Percentiles rank a stretch among this genome's conserved stretches.
These are phyloP conservation scores for Fusarium pilosicola DNA, from an alignment of 2,329 filamentous ascomycete genomes.

Conservation along the genomic window DNA sequence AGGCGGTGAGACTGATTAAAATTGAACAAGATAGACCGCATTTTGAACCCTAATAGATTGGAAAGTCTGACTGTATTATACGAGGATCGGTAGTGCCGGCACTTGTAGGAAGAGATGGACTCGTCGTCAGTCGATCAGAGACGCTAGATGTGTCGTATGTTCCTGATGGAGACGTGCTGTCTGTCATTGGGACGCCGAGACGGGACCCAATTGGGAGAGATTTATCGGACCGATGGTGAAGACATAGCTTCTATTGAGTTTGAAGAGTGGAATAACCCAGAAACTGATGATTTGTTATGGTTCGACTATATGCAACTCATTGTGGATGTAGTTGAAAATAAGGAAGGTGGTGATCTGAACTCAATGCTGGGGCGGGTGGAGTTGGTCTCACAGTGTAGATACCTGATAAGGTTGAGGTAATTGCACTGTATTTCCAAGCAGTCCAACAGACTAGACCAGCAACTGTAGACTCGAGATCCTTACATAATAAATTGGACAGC, in stretches of 20 bases:
- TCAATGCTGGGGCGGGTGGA: conserved; percentile 41
- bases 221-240: background rate
- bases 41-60: background rate
- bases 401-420: no score
- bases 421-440: background rate
- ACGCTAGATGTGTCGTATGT: background rate
- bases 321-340: conserved; percentile 32
- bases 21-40: background rate
- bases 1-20: background rate
- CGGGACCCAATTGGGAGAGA: background rate
- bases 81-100: background rate
- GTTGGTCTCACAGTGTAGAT: conserved; percentile 9
- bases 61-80: background rate
- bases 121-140: background rate
- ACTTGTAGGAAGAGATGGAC: background rate
- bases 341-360: conserved; percentile 34
- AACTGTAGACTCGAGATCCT: background rate
- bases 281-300: conserved; percentile 1
- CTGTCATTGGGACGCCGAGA: background rate
- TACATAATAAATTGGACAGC: no score
- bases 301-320: background rate
- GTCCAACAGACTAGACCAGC: background rate
- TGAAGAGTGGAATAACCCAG: background rate
- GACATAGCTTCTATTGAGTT: background rate
- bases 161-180: background rate